phyloP scores from a whole-genome alignment of 2,329 filamentous ascomycete genomes.

The Podosphaera aphanis region DNA sequence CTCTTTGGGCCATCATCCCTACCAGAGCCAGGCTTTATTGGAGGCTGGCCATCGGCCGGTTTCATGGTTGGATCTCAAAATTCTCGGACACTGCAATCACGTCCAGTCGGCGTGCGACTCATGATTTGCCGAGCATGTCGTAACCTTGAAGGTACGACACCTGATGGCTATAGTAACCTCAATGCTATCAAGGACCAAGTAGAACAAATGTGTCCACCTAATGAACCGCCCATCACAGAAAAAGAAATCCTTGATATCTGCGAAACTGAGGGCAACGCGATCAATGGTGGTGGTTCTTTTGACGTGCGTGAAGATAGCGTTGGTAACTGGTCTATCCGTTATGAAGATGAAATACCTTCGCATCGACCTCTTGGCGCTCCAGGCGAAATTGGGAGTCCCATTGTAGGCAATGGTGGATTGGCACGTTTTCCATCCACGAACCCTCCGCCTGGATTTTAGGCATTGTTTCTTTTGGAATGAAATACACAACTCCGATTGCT shows the following conservation, averaged over 20 bases:
- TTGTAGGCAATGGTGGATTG: constrained; percentile 19
- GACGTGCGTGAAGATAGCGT: constrained; percentile 20
- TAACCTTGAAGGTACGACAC: constrained; percentile 24
- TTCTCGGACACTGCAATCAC: constrained; percentile 29
- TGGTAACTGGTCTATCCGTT: constrained; percentile 22
- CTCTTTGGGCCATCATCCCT: constrained; percentile 15
- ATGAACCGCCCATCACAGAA: constrained; percentile 24
- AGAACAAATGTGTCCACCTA: constrained; percentile 30
- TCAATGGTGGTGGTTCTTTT: constrained; percentile 82
- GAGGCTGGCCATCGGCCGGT: constrained; percentile 11
- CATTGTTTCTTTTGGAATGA: constrained; percentile 6
- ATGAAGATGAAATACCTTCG: constrained; percentile 26
- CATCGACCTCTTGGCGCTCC: constrained; percentile 28
- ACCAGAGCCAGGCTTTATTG: constrained; percentile 13
- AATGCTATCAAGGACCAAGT: constrained; percentile 39
- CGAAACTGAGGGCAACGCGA: constrained; percentile 67
- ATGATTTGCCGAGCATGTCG: constrained; percentile 63
- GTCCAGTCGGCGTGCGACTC: constrained; percentile 44
- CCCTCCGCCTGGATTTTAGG: constrained; percentile 11
- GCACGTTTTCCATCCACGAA: constrained; percentile 9
- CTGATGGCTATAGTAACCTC: constrained; percentile 47
- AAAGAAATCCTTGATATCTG: constrained; percentile 55
- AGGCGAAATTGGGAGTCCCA: constrained; percentile 47
- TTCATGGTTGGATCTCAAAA: constrained; percentile 17
- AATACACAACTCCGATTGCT: neutral